Conservation (phyloP, 345 rosid species). For the Arabis hirsuta region DNA sequence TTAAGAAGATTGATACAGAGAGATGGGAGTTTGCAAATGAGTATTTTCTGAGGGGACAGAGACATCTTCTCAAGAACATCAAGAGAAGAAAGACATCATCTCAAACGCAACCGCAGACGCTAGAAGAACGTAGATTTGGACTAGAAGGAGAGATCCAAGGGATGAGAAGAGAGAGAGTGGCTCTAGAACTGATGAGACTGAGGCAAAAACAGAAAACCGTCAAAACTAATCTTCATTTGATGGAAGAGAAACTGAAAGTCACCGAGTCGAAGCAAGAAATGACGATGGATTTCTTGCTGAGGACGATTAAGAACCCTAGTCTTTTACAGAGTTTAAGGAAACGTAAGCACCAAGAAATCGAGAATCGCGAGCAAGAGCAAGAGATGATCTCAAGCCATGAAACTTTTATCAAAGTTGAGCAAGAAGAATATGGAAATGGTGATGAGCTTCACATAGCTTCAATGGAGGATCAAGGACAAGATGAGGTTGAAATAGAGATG, state of each 20-base stretch:
- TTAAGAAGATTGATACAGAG: conserved; percentile 87
- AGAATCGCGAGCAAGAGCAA: conserved; percentile 38
- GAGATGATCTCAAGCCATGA: conserved; percentile 24
- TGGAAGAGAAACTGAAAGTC: conserved; percentile 56
- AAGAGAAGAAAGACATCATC: conserved; percentile 54
- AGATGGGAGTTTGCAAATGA: conserved; percentile 85
- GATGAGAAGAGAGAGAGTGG: conserved; percentile 57
- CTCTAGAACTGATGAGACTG: conserved; percentile 58
- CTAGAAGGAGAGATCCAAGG: conserved; percentile 54
- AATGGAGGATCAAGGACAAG: conserved; percentile 31
- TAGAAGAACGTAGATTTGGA: conserved; percentile 53
- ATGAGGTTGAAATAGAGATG: conserved; percentile 33
- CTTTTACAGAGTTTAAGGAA: conserved; percentile 51
- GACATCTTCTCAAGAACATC: conserved; percentile 60
- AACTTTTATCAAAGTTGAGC: conserved; percentile 54
- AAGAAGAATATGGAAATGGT: conserved; percentile 40
- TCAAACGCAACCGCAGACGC: conserved; percentile 29
- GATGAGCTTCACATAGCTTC: conserved; percentile 37
- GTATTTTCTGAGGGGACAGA: conserved; percentile 68
- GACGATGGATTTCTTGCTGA: conserved; percentile 67
- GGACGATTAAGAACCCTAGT: conserved; percentile 55
- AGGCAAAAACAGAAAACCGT: conserved; percentile 58
- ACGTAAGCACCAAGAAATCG: conserved; percentile 52
- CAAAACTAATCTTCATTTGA: conserved; percentile 51
- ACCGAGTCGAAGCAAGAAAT: conserved; percentile 61